These are phyloP conservation scores for Trichoderma arundinaceum DNA, from an alignment of 2,329 filamentous ascomycete genomes.

Conservation along the genomic window DNA sequence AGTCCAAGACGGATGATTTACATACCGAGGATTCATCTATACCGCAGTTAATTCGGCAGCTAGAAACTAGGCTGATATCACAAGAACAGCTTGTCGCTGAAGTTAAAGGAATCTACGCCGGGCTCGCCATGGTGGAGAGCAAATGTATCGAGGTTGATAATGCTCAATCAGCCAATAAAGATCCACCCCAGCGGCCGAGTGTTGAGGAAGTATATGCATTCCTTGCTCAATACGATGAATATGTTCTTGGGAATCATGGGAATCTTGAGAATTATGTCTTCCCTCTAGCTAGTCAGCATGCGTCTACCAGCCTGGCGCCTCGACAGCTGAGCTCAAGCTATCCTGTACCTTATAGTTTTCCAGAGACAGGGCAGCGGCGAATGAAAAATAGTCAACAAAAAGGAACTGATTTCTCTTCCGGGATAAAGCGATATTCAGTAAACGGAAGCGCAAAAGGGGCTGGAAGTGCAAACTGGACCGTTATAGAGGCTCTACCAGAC, in stretches of 20 bases:
- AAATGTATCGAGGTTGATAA: slow-evolving; percentile 86
- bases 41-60: slow-evolving; percentile 47
- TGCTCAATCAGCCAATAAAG: slow-evolving; percentile 56
- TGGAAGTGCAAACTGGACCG: neutral
- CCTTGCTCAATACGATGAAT: too few relatives aligned
- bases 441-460: too few relatives aligned
- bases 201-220: too few relatives aligned
- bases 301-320: neutral
- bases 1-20: too few relatives aligned
- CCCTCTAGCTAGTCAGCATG: neutral
- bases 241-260: too few relatives aligned
- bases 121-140: slow-evolving; percentile 82
- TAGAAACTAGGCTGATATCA: slow-evolving; percentile 70
- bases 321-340: too few relatives aligned
- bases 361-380: too few relatives aligned
- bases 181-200: too few relatives aligned
- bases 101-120: slow-evolving; percentile 83
- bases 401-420: too few relatives aligned
- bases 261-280: neutral
- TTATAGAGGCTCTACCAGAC: neutral
- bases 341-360: too few relatives aligned
- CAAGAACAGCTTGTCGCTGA: slow-evolving; percentile 81
- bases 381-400: too few relatives aligned
- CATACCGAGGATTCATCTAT: slow-evolving; percentile 19
- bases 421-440: too few relatives aligned